Percentiles rank a stretch among this genome's conserved stretches.
Conservation (phyloP, 1,284 basidiomycete species). For the Gymnopus androsaceus region DNA sequence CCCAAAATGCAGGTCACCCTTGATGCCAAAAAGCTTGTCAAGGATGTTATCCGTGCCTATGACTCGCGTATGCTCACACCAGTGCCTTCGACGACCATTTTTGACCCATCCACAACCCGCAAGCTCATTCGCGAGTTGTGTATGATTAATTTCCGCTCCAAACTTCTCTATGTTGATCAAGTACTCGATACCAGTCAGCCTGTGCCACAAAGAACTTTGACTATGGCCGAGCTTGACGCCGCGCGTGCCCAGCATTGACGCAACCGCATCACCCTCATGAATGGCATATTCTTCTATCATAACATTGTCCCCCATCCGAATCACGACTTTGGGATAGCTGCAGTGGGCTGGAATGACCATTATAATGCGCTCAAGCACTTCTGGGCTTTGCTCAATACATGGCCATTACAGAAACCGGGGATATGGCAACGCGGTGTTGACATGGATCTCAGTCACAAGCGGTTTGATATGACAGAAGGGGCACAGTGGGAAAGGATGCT, state of each 20-base stretch:
- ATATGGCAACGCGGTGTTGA: not conserved
- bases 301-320: not conserved
- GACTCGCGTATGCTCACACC: not conserved
- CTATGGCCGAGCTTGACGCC: not conserved
- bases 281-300: not conserved
- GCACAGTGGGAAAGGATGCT: slow-evolving; percentile 1
- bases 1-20: not conserved
- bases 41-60: not conserved
- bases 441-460: not conserved
- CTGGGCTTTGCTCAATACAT: not conserved
- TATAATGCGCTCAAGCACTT: not conserved
- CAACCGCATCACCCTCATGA: not conserved
- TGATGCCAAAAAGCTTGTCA: not conserved
- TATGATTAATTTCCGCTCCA: slow-evolving; percentile 3
- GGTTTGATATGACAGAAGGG: not conserved
- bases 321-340: not conserved
- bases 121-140: not conserved
- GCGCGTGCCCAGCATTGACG: not conserved
- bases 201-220: not conserved
- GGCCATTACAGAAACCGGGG: not conserved
- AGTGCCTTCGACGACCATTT: not conserved
- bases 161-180: not conserved
- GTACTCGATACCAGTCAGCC: not conserved
- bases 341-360: not conserved
- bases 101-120: not conserved